These are phyloP conservation scores for Sclerotinia sclerotiorum DNA, from an alignment of 2,329 filamentous ascomycete genomes.

Conservation along the genomic window DNA sequence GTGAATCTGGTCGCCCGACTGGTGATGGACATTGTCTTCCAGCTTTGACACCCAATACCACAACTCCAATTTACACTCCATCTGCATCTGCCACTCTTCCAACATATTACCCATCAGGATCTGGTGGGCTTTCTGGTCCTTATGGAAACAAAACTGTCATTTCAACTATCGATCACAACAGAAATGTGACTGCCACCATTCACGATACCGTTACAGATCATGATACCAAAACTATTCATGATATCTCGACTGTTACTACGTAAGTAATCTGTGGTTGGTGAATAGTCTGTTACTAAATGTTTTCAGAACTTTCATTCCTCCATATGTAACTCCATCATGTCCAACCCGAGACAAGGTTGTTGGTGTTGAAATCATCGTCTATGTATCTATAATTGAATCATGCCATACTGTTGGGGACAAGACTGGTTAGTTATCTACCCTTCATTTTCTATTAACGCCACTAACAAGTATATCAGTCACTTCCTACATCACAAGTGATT, in stretches of 20 bases:
- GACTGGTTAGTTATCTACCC: slow-evolving; percentile 11
- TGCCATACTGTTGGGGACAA: slow-evolving; percentile 30
- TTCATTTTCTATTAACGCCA: not conserved
- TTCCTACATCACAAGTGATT: slow-evolving; percentile 25
- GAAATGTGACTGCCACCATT: slow-evolving; percentile 16
- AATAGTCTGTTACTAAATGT: not conserved
- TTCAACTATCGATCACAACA: slow-evolving; percentile 22
- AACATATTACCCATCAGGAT: slow-evolving; percentile 15
- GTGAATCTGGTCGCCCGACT: slow-evolving; percentile 38
- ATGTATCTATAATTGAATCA: slow-evolving; percentile 39
- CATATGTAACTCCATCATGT: slow-evolving; percentile 28
- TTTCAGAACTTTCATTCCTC: slow-evolving; percentile 26
- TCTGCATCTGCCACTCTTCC: slow-evolving; percentile 18
- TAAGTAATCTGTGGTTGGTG: not conserved
- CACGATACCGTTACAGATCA: slow-evolving; percentile 12
- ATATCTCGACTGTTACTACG: slow-evolving; percentile 22
- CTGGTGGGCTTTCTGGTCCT: slow-evolving; percentile 4
- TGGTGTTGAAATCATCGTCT: slow-evolving; percentile 41
- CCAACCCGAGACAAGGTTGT: slow-evolving; percentile 31
- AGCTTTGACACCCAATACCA: slow-evolving; percentile 17
- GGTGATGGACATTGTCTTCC: slow-evolving; percentile 36
- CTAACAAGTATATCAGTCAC: slow-evolving; percentile 24
- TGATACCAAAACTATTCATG: slow-evolving; percentile 21
- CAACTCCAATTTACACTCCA: slow-evolving; percentile 20
- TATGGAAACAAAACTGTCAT: slow-evolving; percentile 25